Conservation (phyloP, 2,329 filamentous ascomycete species). For the Epichloe hybrida region DNA sequence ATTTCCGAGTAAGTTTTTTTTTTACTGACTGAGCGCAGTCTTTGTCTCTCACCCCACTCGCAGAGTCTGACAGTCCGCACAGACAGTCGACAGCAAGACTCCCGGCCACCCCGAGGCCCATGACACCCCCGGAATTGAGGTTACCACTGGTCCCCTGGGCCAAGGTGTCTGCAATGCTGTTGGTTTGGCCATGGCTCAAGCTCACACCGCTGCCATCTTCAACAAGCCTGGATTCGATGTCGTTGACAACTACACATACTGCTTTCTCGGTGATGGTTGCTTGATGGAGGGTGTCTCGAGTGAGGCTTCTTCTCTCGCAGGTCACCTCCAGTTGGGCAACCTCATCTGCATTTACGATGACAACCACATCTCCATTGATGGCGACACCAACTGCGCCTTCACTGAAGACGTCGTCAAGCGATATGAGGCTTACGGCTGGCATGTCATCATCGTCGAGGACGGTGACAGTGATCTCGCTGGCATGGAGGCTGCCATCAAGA, state of each 20-base stretch:
- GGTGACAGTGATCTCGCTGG: slow-evolving; percentile 77
- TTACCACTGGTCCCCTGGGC: slow-evolving; percentile 93
- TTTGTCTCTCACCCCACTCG: background rate
- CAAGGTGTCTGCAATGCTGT: slow-evolving; percentile 97
- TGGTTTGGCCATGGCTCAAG: slow-evolving; percentile 92
- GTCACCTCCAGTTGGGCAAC: slow-evolving; percentile 95
- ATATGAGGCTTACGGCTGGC: slow-evolving; percentile 97
- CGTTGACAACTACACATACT: slow-evolving; percentile 93
- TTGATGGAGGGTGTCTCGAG: slow-evolving; percentile 95
- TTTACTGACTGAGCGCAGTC: background rate
- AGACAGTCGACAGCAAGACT: slow-evolving; percentile 57
- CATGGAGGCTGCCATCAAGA: slow-evolving; percentile 80
- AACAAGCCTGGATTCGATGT: slow-evolving; percentile 93
- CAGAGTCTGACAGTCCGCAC: slow-evolving; percentile 3
- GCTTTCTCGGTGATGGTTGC: slow-evolving; percentile 95
- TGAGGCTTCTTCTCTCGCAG: slow-evolving; percentile 84
- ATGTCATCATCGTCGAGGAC: slow-evolving; percentile 69
- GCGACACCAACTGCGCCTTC: slow-evolving; percentile 90
- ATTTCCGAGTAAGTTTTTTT: slow-evolving; percentile 67
- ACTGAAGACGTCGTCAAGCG: slow-evolving; percentile 92
- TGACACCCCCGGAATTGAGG: slow-evolving; percentile 89
- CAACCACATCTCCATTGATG: slow-evolving; percentile 94
- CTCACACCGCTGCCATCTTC: slow-evolving; percentile 79
- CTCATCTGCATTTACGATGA: slow-evolving; percentile 95
- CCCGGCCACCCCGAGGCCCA: slow-evolving; percentile 94